Conservation (phyloP, 1,139 yeast species). For the Yamadazyma trypodendri region DNA sequence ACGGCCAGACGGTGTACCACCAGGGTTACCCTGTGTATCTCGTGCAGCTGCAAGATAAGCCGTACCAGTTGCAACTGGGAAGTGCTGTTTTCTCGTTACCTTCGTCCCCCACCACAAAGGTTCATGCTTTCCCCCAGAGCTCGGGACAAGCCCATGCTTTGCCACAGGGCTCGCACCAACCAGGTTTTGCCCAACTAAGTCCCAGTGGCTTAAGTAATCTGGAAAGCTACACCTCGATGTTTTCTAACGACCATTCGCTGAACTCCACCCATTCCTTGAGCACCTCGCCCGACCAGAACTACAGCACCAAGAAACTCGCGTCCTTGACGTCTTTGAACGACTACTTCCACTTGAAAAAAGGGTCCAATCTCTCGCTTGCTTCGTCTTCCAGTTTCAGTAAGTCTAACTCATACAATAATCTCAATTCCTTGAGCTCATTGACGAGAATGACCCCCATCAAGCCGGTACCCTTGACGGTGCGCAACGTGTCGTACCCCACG, state of each 20-base stretch:
- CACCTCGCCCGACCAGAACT: constrained; percentile 31
- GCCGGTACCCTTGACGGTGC: constrained; percentile 14
- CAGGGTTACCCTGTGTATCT: constrained; percentile 36
- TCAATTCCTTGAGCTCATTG: constrained; percentile 24
- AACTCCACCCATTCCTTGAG: constrained; percentile 26
- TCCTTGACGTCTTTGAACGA: constrained; percentile 34
- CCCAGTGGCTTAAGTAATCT: constrained; percentile 11
- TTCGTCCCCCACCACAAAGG: constrained; percentile 24
- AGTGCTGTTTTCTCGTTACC: constrained; percentile 27
- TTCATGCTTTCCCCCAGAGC: constrained; percentile 6
- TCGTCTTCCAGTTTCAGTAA: constrained; percentile 8
- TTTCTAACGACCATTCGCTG: constrained; percentile 9
- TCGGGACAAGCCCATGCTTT: too few relatives aligned
- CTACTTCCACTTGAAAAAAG: constrained; percentile 25
- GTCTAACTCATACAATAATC: constrained; percentile 11
- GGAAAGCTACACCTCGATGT: constrained; percentile 19
- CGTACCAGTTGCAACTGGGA: constrained; percentile 20
- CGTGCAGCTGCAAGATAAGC: constrained; percentile 23
- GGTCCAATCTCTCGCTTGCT: constrained; percentile 5
- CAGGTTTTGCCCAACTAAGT: constrained; percentile 14
- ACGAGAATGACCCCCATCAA: constrained; percentile 43
- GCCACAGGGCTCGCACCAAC: constrained; percentile 9
- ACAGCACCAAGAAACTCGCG: constrained; percentile 14
- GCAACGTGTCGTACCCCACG: constrained; percentile 15
- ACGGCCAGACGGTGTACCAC: constrained; percentile 36